Base-by-base conservation (phyloP, 768 basidiomycete species). In the Tylopilus balloui region DNA sequence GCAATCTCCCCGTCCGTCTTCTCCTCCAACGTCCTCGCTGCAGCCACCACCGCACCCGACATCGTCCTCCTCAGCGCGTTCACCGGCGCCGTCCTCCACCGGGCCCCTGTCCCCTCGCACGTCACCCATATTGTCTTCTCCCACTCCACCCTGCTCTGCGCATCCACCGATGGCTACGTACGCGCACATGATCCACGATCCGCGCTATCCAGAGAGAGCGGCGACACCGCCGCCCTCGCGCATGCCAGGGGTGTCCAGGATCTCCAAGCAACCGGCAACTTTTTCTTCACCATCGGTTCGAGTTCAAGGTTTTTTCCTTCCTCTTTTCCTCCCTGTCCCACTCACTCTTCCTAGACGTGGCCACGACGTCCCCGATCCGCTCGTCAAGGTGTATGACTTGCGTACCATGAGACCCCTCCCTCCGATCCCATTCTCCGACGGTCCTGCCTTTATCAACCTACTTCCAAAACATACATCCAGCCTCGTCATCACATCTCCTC, bases 361-460 rank as follows among this genome's bases (percentile, higher is more conserved):
- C 7, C 84, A 87, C 40, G 92, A 94, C 5, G 79, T 86, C 47
- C 88, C 90, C 0, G 95, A 97, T 64, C 90, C 92, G 3, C 74
- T 93, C 28, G 91, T 99, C 54, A 96, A 95, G 69, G 76, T 97
- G 12, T 96, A 87, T 59, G 95, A 99, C 66, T 60, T 91, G 25
- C 85, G 95, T 25, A 89, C 78, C 20, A 80, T 97, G 74, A 78
- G 81, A 34, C 76, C 92, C 1, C 75, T 97, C 2, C 78, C 91
- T 3, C 92, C 95, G 0, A 77, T 97, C 25, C 82, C 90, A 1
- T 97, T 96, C 65, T 81, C 91, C 6, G 79, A 84, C 11, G 87
- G 88, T 0, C 93, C 95, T 1, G 80, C 88, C 1, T 93, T 94
- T 65, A 85, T 94, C 54, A 82, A 86, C 41, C 64, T 87, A 23